phyloP scores from a whole-genome alignment of 202 grass and related monocot genomes.

The Carex sylvatica region DNA sequence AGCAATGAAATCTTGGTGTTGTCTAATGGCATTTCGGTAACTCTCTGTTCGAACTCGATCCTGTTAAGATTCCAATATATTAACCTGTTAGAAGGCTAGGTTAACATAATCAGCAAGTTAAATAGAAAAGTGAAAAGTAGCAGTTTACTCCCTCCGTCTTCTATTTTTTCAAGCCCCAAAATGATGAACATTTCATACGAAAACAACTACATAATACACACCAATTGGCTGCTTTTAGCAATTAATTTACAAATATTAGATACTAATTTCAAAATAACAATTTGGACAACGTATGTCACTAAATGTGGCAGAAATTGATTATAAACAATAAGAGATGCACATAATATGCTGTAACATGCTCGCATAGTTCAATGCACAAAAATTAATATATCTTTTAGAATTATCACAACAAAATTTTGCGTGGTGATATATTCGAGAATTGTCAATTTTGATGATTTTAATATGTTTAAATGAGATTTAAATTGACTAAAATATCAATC shows the following conservation, averaged over 20 bases:
- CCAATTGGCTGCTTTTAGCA: neutral
- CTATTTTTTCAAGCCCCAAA: neutral
- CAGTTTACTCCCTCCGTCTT: neutral
- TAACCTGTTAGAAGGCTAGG: neutral
- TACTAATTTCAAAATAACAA: too few species aligned
- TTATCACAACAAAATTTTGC: too few species aligned
- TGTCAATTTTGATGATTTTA: too few species aligned
- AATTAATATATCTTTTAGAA: too few species aligned
- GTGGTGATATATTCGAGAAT: too few species aligned
- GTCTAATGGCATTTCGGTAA: constrained; percentile 88
- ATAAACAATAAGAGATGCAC: too few species aligned
- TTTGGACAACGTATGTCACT: too few species aligned
- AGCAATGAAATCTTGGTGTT: constrained; percentile 75
- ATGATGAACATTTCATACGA: neutral
- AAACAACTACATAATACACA: neutral
- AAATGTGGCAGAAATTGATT: too few species aligned
- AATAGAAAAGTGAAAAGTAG: neutral
- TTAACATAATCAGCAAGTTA: neutral
- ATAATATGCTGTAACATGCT: too few species aligned
- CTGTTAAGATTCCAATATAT: constrained; percentile 36
- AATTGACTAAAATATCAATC: too few species aligned
- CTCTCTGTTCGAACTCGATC: constrained; percentile 83
- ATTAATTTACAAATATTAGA: neutral
- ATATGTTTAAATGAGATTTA: too few species aligned
- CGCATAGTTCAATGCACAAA: too few species aligned